A percentile compares a stretch with the other conserved stretches of the same genome.
These are phyloP conservation scores for Amauroascus verrucosus DNA, from an alignment of 2,329 filamentous ascomycete species.

Conservation along the genomic window DNA sequence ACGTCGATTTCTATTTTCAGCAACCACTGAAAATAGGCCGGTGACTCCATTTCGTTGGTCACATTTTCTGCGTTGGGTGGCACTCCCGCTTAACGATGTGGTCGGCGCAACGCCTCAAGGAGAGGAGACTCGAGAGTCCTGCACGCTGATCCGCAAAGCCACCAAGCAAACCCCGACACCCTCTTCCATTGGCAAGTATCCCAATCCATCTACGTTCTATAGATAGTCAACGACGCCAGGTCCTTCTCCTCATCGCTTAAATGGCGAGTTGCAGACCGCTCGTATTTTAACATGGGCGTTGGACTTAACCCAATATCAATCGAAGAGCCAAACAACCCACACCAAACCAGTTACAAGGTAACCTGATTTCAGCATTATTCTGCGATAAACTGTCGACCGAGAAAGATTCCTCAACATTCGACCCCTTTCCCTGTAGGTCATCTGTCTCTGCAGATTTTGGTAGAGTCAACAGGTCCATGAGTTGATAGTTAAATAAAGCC, in stretches of 20 bases:
- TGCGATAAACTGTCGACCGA: constrained; percentile 7
- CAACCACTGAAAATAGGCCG: background rate
- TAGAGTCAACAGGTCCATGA: background rate
- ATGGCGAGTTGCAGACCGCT: background rate
- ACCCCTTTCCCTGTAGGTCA: background rate
- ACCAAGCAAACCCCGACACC: too few species aligned
- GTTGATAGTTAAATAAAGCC: background rate
- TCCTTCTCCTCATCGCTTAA: background rate
- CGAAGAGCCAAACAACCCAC: background rate
- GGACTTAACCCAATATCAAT: background rate
- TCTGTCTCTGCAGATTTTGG: background rate
- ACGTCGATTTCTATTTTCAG: background rate
- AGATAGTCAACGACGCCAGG: background rate
- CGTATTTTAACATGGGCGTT: background rate
- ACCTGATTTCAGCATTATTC: too few species aligned
- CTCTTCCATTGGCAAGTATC: too few species aligned
- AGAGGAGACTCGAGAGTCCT: too few species aligned
- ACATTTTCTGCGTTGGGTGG: background rate
- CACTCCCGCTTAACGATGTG: background rate
- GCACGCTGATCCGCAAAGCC: too few species aligned
- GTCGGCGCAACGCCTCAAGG: too few species aligned
- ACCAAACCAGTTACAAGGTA: background rate
- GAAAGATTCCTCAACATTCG: background rate
- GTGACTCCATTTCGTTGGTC: background rate
- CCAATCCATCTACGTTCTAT: background rate